Conservation (phyloP, 2,329 filamentous ascomycete genomes). For the Botrytis pseudocinerea region DNA sequence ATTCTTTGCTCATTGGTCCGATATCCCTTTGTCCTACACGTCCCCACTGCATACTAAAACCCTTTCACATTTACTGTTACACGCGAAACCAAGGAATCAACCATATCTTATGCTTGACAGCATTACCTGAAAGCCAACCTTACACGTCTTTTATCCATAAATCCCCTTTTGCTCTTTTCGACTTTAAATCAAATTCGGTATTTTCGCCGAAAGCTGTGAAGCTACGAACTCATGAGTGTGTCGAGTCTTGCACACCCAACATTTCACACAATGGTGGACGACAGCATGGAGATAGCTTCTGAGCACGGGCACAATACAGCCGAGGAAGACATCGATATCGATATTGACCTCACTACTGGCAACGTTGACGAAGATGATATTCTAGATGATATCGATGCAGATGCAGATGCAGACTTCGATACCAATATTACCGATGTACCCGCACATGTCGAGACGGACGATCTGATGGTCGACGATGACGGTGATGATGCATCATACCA, state of each 20-base stretch:
- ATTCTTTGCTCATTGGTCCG: neutral
- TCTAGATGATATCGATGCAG: conserved; percentile 51
- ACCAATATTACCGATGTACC: conserved; percentile 18
- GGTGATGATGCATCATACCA: conserved; percentile 43
- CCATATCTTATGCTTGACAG: neutral
- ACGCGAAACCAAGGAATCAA: conserved; percentile 12
- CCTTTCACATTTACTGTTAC: conserved; percentile 6
- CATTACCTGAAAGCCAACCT: neutral
- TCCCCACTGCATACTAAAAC: neutral
- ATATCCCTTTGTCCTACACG: neutral
- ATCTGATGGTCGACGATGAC: conserved; percentile 49
- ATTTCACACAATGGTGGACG: conserved; percentile 42
- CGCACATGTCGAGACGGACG: conserved; percentile 43
- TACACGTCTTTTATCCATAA: neutral
- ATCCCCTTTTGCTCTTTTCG: neutral
- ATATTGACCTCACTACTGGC: conserved; percentile 53
- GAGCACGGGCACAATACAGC: conserved; percentile 43
- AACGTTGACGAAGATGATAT: conserved; percentile 55
- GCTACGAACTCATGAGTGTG: conserved; percentile 16
- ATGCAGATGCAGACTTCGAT: conserved; percentile 40
- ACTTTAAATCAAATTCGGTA: neutral
- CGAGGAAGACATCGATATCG: conserved; percentile 58
- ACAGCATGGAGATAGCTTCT: conserved; percentile 57
- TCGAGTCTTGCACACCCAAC: conserved; percentile 17
- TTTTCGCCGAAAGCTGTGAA: neutral